Conservation (phyloP, 441 rosid species). For the Pelargonium citronellum region DNA sequence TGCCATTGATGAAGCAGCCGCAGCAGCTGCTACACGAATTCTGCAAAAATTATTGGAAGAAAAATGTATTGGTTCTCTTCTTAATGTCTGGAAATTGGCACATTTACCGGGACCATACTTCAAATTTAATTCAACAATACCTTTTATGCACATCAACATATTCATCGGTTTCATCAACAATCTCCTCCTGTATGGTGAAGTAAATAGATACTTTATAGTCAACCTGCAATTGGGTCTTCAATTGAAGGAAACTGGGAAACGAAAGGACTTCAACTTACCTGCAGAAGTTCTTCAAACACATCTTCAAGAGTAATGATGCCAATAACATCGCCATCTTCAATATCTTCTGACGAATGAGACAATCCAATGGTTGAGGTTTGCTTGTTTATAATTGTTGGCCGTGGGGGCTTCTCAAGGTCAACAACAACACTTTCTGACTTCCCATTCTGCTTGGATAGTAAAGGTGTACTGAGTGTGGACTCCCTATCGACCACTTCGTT, state of each 20-base stretch:
- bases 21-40: constrained; percentile 97
- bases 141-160: constrained; percentile 95
- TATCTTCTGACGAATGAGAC: constrained; percentile 49
- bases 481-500: constrained; percentile 31
- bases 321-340: constrained; percentile 87
- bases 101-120: not conserved
- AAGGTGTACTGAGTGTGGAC: constrained; percentile 53
- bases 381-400: constrained; percentile 18
- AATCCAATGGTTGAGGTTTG: constrained; percentile 32
- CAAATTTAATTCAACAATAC: constrained; percentile 24
- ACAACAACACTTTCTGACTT: constrained; percentile 48
- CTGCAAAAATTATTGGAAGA: constrained; percentile 32
- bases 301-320: constrained; percentile 96
- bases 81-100: no score
- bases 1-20: constrained; percentile 91
- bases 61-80: no score
- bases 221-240: constrained; percentile 10
- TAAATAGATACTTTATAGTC: not conserved
- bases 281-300: constrained; percentile 90
- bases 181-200: constrained; percentile 64
- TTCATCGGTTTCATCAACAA: constrained; percentile 96
- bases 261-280: constrained; percentile 28
- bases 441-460: constrained; percentile 48
- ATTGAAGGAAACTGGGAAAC: not conserved
- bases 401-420: constrained; percentile 47